Base-by-base conservation (phyloP, 2,329 filamentous ascomycete species). In the Colletotrichum tofieldiae region DNA sequence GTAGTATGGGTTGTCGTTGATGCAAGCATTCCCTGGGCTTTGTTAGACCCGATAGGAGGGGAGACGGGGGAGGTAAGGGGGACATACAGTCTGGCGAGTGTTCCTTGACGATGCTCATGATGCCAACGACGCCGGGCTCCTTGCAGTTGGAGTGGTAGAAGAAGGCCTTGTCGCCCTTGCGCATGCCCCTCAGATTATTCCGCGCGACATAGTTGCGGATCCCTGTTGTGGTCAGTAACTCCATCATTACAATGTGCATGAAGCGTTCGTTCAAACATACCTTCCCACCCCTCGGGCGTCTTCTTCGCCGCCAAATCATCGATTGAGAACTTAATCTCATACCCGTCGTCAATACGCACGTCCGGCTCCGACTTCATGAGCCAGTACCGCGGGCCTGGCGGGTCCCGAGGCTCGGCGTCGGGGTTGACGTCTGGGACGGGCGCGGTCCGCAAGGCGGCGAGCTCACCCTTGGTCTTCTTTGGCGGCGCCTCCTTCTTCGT, bases 141-240 rank as follows among this genome's bases (percentile, higher is more conserved):
- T 97, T 97, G 83, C 94, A 96, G 78, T 96, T 97, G 58, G 94
- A 97, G 82, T 98, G 96, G 80, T 98, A 98, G 84, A 99, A 98
- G 84, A 99, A 98, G 35, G 95, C 95, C 41, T 95, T 87, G 79
- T 99, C 96, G 62, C 95, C 95, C 67, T 92, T 91, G 77, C 94
- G 95, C 96, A 99, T 99, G 11, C 91, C 90, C 39, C 94, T 90
- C 84, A 99, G 92, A 80, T 98, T 94, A 78, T 98, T 98, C 35
- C 94, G 91, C 8, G 96, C 96, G 5, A 64, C 65, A 2, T 75
- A 74, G 18, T 73, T 71, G 1, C 73, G 73, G 23, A 74, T 74
- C 7, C 73, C 71, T 60, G 35, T 9, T 4, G 39, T 2, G 5
- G 62, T 64, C 4, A 54, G 45, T 23, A 20, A 12, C 2, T 9